Evolutionary conservation across 2,329 filamentous ascomycete genomes (phyloP).

Genomic region (Colletotrichum orchidophilum): DNA sequence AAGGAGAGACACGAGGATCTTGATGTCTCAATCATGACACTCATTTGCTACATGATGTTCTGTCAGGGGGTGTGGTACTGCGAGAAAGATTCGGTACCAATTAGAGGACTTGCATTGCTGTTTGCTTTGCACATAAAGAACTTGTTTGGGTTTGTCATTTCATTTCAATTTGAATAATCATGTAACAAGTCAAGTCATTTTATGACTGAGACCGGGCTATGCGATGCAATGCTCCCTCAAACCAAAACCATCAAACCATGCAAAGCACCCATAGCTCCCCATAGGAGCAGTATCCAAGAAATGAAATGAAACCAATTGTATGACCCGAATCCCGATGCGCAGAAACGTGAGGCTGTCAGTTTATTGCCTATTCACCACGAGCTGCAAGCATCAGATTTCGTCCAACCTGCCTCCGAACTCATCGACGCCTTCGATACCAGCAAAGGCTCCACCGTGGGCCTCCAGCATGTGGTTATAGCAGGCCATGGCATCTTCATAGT

Average conservation of each 20-base stretch:
- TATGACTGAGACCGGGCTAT: background rate
- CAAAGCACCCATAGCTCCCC: background rate
- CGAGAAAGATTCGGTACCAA: background rate
- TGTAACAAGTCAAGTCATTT: background rate
- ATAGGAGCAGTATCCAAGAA: background rate
- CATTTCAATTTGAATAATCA: background rate
- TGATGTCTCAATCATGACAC: rapidly evolving
- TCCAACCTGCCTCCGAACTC: background rate
- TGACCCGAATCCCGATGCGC: background rate
- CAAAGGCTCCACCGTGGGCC: background rate
- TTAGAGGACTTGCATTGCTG: background rate
- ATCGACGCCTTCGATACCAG: background rate
- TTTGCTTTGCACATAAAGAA: background rate
- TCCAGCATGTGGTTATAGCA: background rate
- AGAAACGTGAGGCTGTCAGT: no score
- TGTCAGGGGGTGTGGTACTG: background rate
- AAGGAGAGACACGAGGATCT: background rate
- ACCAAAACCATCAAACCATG: background rate
- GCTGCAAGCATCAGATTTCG: background rate
- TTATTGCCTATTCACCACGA: no score
- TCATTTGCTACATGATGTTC: background rate
- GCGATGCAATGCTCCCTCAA: background rate
- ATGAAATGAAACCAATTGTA: background rate
- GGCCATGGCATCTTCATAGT: conserved; percentile 38
- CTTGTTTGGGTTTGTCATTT: background rate